Evolutionary conservation across 169 alveolate genomes (phyloP).

Genomic region (Eimeria falciformis): DNA sequence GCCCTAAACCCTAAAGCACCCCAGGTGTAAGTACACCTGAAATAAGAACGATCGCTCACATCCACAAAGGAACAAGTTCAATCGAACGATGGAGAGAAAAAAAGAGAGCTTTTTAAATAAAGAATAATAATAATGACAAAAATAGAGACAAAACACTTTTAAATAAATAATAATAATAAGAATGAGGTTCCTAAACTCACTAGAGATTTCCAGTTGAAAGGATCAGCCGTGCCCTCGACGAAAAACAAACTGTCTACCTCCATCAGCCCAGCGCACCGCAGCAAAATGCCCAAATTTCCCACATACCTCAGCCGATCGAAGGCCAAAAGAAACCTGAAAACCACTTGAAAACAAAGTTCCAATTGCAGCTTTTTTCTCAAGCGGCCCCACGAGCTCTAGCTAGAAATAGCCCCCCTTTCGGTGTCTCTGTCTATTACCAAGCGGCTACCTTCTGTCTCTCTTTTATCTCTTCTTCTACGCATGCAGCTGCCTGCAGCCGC

Average conservation of each 20-base stretch:
- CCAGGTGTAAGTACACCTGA: not conserved
- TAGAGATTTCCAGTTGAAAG: constrained; percentile 52
- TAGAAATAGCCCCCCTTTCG: not conserved
- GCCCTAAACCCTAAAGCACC: constrained; percentile 44
- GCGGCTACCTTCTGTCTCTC: not conserved
- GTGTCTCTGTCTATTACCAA: not conserved
- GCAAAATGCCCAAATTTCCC: constrained; percentile 19
- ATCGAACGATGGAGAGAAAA: not conserved
- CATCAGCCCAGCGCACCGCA: not conserved
- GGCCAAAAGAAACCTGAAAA: constrained; percentile 34
- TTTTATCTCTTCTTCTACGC: not conserved
- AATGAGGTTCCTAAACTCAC: not conserved
- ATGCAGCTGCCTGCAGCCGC: no score
- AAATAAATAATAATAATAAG: not conserved
- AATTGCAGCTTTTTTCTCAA: not conserved
- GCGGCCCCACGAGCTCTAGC: no score
- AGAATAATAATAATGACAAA: not conserved
- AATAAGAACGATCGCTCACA: not conserved
- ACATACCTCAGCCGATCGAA: constrained; percentile 31
- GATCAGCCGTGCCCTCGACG: constrained; percentile 53
- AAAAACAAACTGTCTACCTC: constrained; percentile 26
- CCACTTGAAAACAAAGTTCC: not conserved
- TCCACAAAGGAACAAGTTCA: not conserved
- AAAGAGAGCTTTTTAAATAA: not conserved
- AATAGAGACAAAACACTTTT: not conserved